These are phyloP conservation scores for Macadamia integrifolia DNA, from an alignment of 164 flowering plant species.

Conservation along the genomic window DNA sequence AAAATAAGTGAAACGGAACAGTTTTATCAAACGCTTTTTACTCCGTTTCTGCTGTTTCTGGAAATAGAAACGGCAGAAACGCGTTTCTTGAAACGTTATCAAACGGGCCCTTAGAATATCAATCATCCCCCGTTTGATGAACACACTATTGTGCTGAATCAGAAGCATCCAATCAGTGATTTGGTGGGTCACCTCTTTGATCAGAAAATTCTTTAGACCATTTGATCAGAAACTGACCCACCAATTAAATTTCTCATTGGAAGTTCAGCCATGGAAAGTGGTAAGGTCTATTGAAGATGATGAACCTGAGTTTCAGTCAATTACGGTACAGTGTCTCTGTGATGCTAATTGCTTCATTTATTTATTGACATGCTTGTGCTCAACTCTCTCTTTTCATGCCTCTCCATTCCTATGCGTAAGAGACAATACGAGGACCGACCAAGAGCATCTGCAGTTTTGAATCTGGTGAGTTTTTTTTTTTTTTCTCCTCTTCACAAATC, in stretches of 20 bases:
- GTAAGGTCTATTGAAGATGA: neutral
- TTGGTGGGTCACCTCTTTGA: neutral
- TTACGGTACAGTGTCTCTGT: neutral
- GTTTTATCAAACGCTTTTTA: too few species aligned
- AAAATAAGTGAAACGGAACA: too few species aligned
- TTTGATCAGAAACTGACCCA: neutral
- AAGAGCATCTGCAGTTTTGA: slow-evolving; percentile 13
- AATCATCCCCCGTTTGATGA: too few species aligned
- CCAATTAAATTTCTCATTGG: neutral
- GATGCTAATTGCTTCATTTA: too few species aligned
- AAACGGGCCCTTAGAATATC: too few species aligned
- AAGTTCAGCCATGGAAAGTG: neutral
- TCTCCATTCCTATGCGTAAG: neutral
- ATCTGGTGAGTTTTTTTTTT: slow-evolving; percentile 26
- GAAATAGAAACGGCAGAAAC: too few species aligned
- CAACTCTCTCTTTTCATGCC: neutral
- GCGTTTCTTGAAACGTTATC: too few species aligned
- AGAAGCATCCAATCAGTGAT: neutral
- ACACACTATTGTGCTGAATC: too few species aligned
- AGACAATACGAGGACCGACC: neutral
- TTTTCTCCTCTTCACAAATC: neutral
- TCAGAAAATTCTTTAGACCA: too few species aligned
- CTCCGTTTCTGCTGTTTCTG: too few species aligned
- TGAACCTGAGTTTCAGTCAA: neutral
- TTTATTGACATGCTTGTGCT: neutral